Base-by-base conservation (phyloP, 148 eudicot species). In the Silene latifolia region DNA sequence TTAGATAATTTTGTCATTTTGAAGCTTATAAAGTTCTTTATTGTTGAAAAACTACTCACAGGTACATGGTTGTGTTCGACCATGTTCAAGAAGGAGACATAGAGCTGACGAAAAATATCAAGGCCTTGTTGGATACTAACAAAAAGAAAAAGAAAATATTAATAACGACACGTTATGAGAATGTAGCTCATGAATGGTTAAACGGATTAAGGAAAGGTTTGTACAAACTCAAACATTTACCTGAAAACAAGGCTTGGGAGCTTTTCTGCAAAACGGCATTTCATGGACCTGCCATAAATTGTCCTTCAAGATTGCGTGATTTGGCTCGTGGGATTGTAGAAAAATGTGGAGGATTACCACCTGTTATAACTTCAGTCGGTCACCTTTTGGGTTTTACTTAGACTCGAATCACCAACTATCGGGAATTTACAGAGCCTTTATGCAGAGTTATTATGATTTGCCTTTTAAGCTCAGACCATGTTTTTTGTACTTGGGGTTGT, bases 311-410 rank as follows among this genome's bases (percentile, higher is more conserved):
- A 6, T 64, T 72, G 63, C 12, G 20, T 0, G 57, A 17, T 18
- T 5, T 72, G 0, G 76, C 76, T 13, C 27, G 5, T 0, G 71
- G 56, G 57, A 65, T 86, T 15, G 58, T 82, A 17, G 51, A 63
- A 72, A 80, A 67, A 74, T 84, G 87, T 76, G 85, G 79, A 56
- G 85, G 85, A 20, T 21, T 82, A n/a, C 88, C 88, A 0, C 70
- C 46, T 27, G 82, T 74, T 54, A 79, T 85, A 29, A 51, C 48
- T 11, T 79, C 68, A 25, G 69, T 83, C 4, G 84, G 80, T 1
- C 17, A 23, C 32, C 58, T 79, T 35, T 67, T 0, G 76, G 72
- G 10, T 56, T 21, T 72, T 72, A 54, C n/a, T 4, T 78, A 0
- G 20, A 72, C 2, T 17, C 17, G 4, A 15, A 63, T 44, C 27